phyloP scores from a whole-genome alignment of 352 stramenopile genomes.

The Globisporangium polare region DNA sequence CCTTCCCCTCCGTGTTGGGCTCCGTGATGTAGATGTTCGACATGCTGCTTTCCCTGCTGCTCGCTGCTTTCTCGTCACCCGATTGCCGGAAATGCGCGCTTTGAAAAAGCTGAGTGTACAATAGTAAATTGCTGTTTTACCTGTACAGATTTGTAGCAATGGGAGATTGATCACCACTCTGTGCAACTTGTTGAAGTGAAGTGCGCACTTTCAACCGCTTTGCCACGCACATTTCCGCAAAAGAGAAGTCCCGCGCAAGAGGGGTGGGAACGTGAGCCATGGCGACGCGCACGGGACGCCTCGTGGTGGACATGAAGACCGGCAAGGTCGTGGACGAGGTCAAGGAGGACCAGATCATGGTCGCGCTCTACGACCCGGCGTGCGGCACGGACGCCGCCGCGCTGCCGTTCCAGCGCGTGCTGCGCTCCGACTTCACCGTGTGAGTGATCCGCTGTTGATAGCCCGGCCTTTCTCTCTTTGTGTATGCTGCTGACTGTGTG shows the following conservation, averaged over 20 bases:
- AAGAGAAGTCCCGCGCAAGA: no score
- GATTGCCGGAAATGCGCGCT: not conserved
- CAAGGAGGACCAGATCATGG: constrained; percentile 63
- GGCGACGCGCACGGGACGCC: constrained; percentile 50
- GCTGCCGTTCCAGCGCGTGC: constrained; percentile 41
- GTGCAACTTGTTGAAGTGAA: no score
- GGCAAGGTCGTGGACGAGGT: constrained; percentile 66
- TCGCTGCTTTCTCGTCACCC: not conserved
- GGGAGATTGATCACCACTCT: no score
- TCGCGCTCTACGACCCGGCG: constrained; percentile 47
- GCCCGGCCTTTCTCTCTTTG: not conserved
- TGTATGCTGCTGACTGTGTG: not conserved
- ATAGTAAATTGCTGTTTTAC: no score
- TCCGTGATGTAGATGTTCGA: constrained; percentile 97
- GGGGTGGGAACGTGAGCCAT: constrained; percentile 15
- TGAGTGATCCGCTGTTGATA: constrained; percentile 15
- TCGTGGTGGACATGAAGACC: constrained; percentile 48
- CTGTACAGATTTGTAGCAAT: no score
- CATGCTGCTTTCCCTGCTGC: constrained; percentile 62
- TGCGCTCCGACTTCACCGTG: constrained; percentile 60
- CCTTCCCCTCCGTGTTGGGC: constrained; percentile 93
- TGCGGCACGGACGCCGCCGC: constrained; percentile 27
- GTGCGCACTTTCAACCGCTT: no score
- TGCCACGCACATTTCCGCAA: no score
- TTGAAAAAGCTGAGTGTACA: no score